These are phyloP conservation scores for Cenococcum geophilum DNA, from an alignment of 495 filamentous ascomycete species.

Conservation along the genomic window DNA sequence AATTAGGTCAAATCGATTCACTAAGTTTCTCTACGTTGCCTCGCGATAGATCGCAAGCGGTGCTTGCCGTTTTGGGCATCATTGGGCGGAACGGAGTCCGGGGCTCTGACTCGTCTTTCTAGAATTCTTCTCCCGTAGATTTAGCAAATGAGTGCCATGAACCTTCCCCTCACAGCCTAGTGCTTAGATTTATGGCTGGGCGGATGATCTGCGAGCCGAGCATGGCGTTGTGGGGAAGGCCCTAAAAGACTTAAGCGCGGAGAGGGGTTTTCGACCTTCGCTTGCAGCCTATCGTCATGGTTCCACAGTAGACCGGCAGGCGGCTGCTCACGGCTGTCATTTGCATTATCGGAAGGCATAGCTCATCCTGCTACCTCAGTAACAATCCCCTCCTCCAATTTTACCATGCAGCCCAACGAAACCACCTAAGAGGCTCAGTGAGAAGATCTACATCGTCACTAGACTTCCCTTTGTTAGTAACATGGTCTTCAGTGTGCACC, in stretches of 20 bases:
- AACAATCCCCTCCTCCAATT: neutral
- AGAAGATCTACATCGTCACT: conserved; percentile 2
- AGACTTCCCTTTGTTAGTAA: neutral
- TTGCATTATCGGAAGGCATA: too few species aligned
- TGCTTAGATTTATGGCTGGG: neutral
- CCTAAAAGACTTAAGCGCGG: neutral
- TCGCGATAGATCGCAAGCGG: neutral
- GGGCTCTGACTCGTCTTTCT: neutral
- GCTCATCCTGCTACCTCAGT: too few species aligned
- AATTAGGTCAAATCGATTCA: too few species aligned
- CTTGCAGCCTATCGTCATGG: neutral
- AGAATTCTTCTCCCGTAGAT: neutral
- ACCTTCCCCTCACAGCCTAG: conserved; percentile 5
- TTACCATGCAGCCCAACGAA: neutral
- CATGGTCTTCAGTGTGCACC: neutral
- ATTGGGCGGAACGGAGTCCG: neutral
- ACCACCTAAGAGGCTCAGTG: conserved; percentile 1
- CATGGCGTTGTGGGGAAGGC: conserved; percentile 2
- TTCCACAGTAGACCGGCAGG: neutral
- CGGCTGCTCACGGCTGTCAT: neutral
- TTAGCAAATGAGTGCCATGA: neutral
- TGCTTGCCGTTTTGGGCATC: neutral
- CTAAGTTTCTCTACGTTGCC: too few species aligned
- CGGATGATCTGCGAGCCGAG: neutral
- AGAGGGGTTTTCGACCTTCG: neutral